These are phyloP conservation scores for Chlorella sp. DNA, from an alignment of 139 green algal species.

Conservation along the genomic window DNA sequence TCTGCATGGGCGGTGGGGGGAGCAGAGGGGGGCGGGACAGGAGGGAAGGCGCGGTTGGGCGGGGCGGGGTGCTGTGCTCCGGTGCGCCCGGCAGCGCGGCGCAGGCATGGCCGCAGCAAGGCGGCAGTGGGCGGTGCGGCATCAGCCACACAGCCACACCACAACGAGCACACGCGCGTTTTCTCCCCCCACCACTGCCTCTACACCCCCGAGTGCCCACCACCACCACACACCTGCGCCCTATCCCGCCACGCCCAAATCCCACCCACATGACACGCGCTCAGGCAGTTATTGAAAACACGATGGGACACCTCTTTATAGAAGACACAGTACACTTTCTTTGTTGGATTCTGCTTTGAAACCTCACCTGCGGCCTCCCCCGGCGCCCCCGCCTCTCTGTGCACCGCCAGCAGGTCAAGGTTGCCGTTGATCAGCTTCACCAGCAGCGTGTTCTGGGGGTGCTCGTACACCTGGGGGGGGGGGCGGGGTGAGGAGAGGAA, in stretches of 20 bases:
- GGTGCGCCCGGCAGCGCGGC: neutral
- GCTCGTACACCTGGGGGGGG: constrained; percentile 73
- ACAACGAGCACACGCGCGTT: neutral
- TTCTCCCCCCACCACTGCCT: too few relatives aligned
- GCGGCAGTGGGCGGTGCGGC: too few relatives aligned
- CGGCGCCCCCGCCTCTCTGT: neutral
- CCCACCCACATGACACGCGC: too few relatives aligned
- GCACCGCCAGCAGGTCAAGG: constrained; percentile 65
- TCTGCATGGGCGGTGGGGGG: neutral
- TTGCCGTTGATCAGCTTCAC: constrained; percentile 80
- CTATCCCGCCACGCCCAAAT: too few relatives aligned
- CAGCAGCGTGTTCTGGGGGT: constrained; percentile 90
- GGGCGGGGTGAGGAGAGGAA: too few relatives aligned
- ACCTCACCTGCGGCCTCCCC: neutral
- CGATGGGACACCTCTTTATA: too few relatives aligned
- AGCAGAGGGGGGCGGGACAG: neutral
- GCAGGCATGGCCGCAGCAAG: neutral
- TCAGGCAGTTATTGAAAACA: too few relatives aligned
- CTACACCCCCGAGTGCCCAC: too few relatives aligned
- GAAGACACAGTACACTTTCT: too few relatives aligned
- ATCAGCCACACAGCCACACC: neutral
- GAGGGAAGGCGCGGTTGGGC: neutral
- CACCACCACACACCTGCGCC: too few relatives aligned
- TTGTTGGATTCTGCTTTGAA: too few relatives aligned
- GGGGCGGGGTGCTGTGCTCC: neutral